Evolutionary conservation across 345 rosid species (phyloP), one percentile per base, ranked within the genome.

Genomic region (Xanthoceras sorbifolium): DNA sequence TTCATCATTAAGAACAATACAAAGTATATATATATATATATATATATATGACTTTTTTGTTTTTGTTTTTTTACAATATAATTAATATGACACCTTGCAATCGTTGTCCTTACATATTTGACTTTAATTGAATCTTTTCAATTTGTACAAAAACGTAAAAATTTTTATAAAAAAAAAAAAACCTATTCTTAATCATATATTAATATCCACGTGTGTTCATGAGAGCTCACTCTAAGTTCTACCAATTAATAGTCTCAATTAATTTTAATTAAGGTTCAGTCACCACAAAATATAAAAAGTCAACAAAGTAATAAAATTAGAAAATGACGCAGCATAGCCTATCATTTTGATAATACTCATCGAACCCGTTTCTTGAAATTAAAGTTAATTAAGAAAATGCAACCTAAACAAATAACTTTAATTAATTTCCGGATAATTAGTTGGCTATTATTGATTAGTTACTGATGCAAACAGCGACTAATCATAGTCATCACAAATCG

Each of bases 361-460:
- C 34, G 50, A 29, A 31, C 61, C 50, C 29, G 18, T 76, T 68
- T 23, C 74, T 61, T 73, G 11, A n/a, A 55, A 71, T 36, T 9
- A 62, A 44, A 60, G 67, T 73, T 28, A 73, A 61, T 59, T 5
- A 17, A 11, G 5, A 25, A 8, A 59, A 34, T 36, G 20, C 25
- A n/a, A 25, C 46, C 9, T 15, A 36, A 38, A 3, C 64, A 3
- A 23, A n/a, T 5, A 10, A 3, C 64, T 9, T 60, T 60, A 26
- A 10, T 59, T 26, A 25, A 60, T n/a, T 50, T 50, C 55, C 8
- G 7, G 52, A 50, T 50, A 57, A 54, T 54, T 54, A 54, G 60
- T 57, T 57, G 62, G 62, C 3, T 26, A 55, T n/a, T 5, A 55
- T 2, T n/a, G 61, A n/a, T 57, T 57, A 22, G 62, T 57, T 57